Conservation (phyloP, 2,329 filamentous ascomycete species). For the Venturia carpophila region DNA sequence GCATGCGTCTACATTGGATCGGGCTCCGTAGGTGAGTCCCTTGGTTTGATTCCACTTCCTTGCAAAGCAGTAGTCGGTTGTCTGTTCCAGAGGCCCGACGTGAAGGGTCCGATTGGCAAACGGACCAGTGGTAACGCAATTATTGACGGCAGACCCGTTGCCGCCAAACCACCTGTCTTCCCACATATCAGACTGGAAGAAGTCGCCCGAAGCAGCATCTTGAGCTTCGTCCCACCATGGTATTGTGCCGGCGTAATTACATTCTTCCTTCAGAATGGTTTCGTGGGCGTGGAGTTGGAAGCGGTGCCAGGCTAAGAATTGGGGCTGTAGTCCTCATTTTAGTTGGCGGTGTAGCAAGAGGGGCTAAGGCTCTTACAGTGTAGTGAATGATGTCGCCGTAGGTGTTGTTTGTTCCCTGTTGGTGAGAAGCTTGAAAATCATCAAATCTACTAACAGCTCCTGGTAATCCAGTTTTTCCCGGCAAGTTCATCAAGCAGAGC, state of each 20-base stretch:
- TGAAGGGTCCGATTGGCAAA: slow-evolving; percentile 10
- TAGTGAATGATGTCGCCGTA: slow-evolving; percentile 3
- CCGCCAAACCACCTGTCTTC: slow-evolving; percentile 17
- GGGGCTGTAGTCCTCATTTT: neutral
- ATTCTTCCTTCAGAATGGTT: slow-evolving; percentile 29
- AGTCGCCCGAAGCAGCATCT: slow-evolving; percentile 23
- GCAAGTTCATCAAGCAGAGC: neutral
- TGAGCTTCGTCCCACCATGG: slow-evolving; percentile 26
- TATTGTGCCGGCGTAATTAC: slow-evolving; percentile 29
- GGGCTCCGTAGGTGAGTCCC: neutral
- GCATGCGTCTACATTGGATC: neutral
- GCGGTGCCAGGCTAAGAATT: slow-evolving; percentile 7
- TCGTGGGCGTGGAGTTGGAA: slow-evolving; percentile 24
- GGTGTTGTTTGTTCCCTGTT: neutral
- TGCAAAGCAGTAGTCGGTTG: neutral
- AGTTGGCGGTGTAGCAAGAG: neutral
- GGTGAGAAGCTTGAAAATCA: slow-evolving; percentile 6
- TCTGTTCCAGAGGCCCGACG: neutral
- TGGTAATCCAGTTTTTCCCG: neutral
- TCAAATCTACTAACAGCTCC: neutral
- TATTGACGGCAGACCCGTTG: slow-evolving; percentile 10
- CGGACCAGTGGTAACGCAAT: slow-evolving; percentile 8
- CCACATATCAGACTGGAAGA: slow-evolving; percentile 21
- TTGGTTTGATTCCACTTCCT: slow-evolving; percentile 3
- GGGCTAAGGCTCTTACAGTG: neutral